Base-by-base conservation (phyloP, 108 stramenopile genomes). In the Chaetoceros tenuissimus region DNA sequence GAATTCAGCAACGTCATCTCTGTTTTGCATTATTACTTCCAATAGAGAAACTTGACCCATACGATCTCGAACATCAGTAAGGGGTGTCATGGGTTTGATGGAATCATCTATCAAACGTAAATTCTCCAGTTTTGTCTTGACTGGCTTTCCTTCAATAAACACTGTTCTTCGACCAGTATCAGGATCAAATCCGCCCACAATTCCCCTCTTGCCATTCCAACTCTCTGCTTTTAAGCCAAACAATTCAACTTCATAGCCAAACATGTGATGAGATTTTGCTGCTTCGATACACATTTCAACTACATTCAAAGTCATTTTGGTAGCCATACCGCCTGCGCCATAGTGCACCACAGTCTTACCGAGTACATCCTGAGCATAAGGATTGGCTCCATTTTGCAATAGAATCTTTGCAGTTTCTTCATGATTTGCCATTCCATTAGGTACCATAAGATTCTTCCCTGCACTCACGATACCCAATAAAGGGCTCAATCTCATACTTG, bases 281-380 rank as follows among this genome's bases (percentile, higher is more conserved):
- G 75, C 75, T n/a, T 30, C 40, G 47, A 69, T 69, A 25, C 59
- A 59, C 57, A 59, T 53, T 55, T 69, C 68, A 17, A 34, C 58
- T 23, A 69, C 51, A 10, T 60, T 48, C 24, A 77, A 20, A 13
- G 71, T 72, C 67, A 59, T 63, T 2, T 58, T 28, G 5, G 71
- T 77, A 16, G 75, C 75, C 67, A 68, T 65, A 19, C 30, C 57
- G 2, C 75, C 75, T n/a, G 71, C 71, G 28, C 75, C 67, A 51
- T 77, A 77, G 24, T 77, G 75, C 18, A 27, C 28, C 18, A 77
- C 67, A 28, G 75, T 72, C 53, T 77, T 77, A 0, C 75, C 75
- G 16, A 25, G 30, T 26, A 72, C 75, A 59, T 77, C 75, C 28
- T 53, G 49, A 16, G 63, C 62, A 58, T 72, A 46, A 3, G 75